Evolutionary conservation across 805 yeast species (phyloP).

Genomic region (Starmerella sp.): DNA sequence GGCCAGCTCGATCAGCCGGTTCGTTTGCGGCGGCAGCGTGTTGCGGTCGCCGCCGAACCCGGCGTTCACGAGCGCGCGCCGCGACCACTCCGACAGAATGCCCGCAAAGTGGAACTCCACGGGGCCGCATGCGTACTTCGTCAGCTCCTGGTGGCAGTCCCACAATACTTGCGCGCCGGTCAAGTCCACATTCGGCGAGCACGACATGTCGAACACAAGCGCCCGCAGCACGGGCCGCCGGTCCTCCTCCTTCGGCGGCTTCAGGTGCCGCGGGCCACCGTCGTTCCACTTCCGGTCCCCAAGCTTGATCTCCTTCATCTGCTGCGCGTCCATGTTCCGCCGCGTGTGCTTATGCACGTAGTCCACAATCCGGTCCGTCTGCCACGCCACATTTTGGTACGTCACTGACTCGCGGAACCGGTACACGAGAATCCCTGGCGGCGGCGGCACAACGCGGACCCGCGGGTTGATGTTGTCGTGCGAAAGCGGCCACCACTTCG

Average conservation of each 20-base stretch:
- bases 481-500: conserved; percentile 31
- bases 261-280: conserved; percentile 46
- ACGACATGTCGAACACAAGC: conserved; percentile 70
- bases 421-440: conserved; percentile 82
- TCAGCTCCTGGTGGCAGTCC: conserved; percentile 62
- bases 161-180: conserved; percentile 69
- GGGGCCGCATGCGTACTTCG: conserved; percentile 64
- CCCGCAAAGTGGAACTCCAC: conserved; percentile 88
- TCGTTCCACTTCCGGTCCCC: conserved; percentile 86
- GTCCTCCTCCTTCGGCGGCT: conserved; percentile 31
- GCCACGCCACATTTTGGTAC: conserved; percentile 69
- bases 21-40: conserved; percentile 11
- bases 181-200: conserved; percentile 63
- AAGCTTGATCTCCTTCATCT: conserved; percentile 24
- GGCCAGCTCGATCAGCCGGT: conserved; percentile 14
- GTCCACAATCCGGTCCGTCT: conserved; percentile 56
- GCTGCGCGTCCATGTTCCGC: conserved; percentile 38
- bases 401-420: conserved; percentile 72
- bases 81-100: conserved; percentile 74
- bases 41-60: conserved; percentile 34
- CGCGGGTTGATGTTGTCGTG: conserved; percentile 43
- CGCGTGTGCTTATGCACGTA: conserved; percentile 51
- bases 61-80: conserved; percentile 64
- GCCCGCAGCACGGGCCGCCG: conserved; percentile 57
- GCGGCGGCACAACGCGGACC: conserved; percentile 59